Base-by-base conservation (phyloP, 2,329 filamentous ascomycete genomes). In the Aureobasidium vineae region DNA sequence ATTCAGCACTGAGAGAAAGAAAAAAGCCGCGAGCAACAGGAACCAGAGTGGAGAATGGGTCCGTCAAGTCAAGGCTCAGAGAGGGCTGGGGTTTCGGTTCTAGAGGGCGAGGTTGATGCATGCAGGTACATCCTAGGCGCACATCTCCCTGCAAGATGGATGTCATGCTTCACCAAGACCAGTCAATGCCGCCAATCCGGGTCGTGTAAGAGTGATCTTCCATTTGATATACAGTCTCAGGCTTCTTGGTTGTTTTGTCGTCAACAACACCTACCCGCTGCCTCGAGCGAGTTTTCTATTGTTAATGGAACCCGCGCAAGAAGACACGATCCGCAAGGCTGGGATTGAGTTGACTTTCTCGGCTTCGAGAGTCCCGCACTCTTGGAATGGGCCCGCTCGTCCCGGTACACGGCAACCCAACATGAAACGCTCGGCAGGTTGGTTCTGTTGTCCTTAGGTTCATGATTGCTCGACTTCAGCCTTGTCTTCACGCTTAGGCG, bases 61-160 rank as follows among this genome's bases (percentile, higher is more conserved):
- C 38, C 23, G 60, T 64, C 61, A 53, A 63, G 41, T 43, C 41
- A 53, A 63, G 47, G 59, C 59, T 63, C 47, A 21, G 54, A 63
- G 61, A 54, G 61, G 61, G 61, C 61, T 64, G 61, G 61, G 61
- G 45, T 53, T 13, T 54, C 49, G 61, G 59, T 33, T 64, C 61
- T 64, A 53, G 50, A 64, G 61, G 43, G 61, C 61, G 61, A 64
- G 61, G 61, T 64, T 43, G 61, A 64, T 64, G 61, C 61, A 64
- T 64, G 61, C 43, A 64, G 41, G 57, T 61, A 61, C 61, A 64
- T 31, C 49, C 49, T 45, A 63, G 61, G n/a, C 26, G 61, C 49
- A 45, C 61, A 64, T 64, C 61, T 54, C 43, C 40, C 61, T 64
- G 61, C 61, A 64, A 54, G 47, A 43, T 64, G 61, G 49, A 64